A percentile compares a stretch with the other conserved stretches of the same genome.
phyloP scores from a whole-genome alignment of 2,329 filamentous ascomycete genomes.

The Pseudogymnoascus sp. region DNA sequence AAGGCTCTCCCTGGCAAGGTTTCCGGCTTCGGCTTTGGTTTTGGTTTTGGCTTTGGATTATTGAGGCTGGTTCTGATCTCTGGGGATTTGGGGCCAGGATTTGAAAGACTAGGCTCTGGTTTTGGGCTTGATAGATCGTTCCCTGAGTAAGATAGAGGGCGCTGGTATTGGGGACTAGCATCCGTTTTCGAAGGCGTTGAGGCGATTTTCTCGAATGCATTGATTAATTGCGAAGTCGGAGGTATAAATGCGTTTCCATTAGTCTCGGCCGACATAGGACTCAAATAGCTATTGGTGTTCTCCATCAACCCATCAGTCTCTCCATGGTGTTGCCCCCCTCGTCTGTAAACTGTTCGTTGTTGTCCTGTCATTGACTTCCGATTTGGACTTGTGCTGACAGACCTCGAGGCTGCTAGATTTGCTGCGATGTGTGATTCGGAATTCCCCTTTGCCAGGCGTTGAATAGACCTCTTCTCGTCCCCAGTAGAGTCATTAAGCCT shows the following conservation, averaged over 20 bases:
- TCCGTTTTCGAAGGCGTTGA: background rate
- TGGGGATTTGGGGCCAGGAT: background rate
- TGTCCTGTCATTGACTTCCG: conserved; percentile 12
- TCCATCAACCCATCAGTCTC: background rate
- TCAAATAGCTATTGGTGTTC: conserved; percentile 3
- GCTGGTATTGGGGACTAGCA: background rate
- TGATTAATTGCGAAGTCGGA: background rate
- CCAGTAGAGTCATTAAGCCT: background rate
- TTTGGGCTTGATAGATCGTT: background rate
- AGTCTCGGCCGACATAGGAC: background rate
- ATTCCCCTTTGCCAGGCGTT: background rate
- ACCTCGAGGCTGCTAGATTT: conserved; percentile 54
- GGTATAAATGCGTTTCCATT: conserved; percentile 3
- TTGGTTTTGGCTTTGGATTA: conserved; percentile 22
- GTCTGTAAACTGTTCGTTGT: background rate
- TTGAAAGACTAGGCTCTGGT: background rate
- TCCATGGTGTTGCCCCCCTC: background rate
- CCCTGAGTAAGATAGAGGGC: background rate
- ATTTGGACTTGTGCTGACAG: conserved; percentile 44
- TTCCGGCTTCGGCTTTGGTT: conserved; percentile 21
- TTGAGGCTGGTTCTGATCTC: background rate
- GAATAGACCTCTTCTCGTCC: background rate
- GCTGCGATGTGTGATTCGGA: conserved; percentile 51
- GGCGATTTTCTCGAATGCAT: conserved; percentile 3
- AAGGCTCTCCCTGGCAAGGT: background rate